Conservation (phyloP, 495 filamentous ascomycete species). For the Niebla homalea region DNA sequence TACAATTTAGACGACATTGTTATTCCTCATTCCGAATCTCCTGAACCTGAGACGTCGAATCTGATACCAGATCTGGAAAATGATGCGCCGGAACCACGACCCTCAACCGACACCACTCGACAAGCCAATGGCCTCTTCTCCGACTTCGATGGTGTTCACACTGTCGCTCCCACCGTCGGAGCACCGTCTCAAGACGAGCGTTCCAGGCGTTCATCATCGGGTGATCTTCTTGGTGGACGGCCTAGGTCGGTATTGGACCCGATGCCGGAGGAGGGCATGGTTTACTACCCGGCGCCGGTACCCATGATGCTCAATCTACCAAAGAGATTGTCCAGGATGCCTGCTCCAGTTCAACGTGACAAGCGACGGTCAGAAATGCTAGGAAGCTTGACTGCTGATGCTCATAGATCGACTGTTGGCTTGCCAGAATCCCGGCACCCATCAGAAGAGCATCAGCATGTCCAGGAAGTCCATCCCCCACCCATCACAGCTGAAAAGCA, state of each 20-base stretch:
- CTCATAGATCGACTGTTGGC: constrained; percentile 30
- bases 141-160: constrained; percentile 93
- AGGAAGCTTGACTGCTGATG: constrained; percentile 34
- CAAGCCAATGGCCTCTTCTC: constrained; percentile 61
- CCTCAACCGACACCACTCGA: constrained; percentile 45
- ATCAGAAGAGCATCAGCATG: constrained; percentile 5
- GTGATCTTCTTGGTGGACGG: constrained; percentile 7
- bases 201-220: constrained; percentile 17
- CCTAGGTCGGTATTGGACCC: constrained; percentile 42
- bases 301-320: constrained; percentile 88
- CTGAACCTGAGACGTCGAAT: constrained; percentile 8
- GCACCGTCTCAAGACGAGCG: constrained; percentile 16
- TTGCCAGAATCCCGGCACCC: constrained; percentile 21
- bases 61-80: constrained; percentile 1
- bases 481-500: constrained; percentile 14
- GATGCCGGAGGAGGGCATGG: constrained; percentile 58
- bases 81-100: constrained; percentile 1
- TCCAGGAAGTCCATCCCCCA: not conserved
- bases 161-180: constrained; percentile 30
- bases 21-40: constrained; percentile 5
- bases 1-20: constrained; percentile 4
- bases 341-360: constrained; percentile 45
- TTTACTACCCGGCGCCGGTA: constrained; percentile 91
- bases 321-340: constrained; percentile 67
- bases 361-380: constrained; percentile 55